These are phyloP conservation scores for Kewa caespitosa DNA, from an alignment of 179 eudicot species.

Conservation along the genomic window DNA sequence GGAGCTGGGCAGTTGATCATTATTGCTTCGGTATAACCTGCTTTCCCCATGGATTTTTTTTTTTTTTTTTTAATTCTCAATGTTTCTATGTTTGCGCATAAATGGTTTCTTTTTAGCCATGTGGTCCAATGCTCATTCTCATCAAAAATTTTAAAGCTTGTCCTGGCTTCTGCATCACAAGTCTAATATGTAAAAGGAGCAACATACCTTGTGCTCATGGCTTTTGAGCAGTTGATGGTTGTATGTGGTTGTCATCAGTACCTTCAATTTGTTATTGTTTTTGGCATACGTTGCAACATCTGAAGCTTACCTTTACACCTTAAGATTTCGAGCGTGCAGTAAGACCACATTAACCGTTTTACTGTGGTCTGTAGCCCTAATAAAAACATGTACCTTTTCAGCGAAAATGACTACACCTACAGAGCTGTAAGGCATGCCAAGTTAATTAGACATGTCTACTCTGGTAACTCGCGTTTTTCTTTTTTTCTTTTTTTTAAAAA, in stretches of 20 bases:
- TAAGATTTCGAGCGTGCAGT: too few species aligned
- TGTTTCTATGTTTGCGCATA: not conserved
- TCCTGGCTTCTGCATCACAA: not conserved
- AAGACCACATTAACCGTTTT: too few species aligned
- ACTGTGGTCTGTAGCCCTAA: too few species aligned
- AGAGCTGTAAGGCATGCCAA: too few species aligned
- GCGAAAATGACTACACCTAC: too few species aligned
- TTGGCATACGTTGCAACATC: not conserved
- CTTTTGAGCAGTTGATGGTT: not conserved
- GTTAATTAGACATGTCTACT: too few species aligned
- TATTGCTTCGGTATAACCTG: constrained; percentile 71
- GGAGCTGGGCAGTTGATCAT: constrained; percentile 96
- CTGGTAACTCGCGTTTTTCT: too few species aligned
- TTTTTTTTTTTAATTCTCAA: not conserved
- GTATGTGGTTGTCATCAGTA: not conserved
- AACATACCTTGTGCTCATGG: too few species aligned
- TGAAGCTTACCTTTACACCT: not conserved
- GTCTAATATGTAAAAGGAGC: not conserved
- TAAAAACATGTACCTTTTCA: too few species aligned
- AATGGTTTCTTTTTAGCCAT: not conserved
- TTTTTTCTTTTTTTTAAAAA: too few species aligned
- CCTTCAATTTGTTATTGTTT: not conserved
- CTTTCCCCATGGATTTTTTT: not conserved
- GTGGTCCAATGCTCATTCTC: not conserved
- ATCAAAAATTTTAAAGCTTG: not conserved